Evolutionary conservation across 2,329 filamentous ascomycete genomes (phyloP), one percentile per base, ranked within the genome.

Genomic region (Pleoardoris graminearum): DNA sequence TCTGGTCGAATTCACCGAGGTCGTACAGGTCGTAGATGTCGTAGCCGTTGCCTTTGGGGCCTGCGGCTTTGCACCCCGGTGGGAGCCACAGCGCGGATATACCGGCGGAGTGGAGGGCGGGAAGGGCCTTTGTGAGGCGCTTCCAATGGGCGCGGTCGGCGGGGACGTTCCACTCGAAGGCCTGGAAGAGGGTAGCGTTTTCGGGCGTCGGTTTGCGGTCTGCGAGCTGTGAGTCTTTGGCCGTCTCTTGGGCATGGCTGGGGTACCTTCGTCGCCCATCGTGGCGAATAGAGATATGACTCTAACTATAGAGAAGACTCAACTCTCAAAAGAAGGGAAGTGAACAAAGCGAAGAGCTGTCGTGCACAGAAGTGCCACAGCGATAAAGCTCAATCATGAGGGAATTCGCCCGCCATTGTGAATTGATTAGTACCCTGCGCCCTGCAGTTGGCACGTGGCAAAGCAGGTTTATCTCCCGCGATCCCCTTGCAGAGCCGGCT

Each of bases 81-180:
- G 87, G 87, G 5, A 90, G 80, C 86, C 87, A 89, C 43, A 73
- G 59, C 51, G 65, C 67, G 51, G 58, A 51, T 42, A 89, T 76
- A 2, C 87, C 87, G 29, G 85, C 78, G 0, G 77, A 74, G 60
- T 83, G 82, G 2, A 89, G 75, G 2, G 75, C 73, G 0, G 82
- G 79, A 1, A 87, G 63, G 6, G 77, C 77, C 16, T 75, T 72
- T 12, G 74, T 71, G 1, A 89, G 79, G 7, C 85, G 81, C 30
- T 76, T 72, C 81, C 84, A 89, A 70, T 89, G 86, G 23, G 62
- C 59, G 47, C 80, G 71, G 57, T 86, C 81, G 37, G 80, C 79
- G 2, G 85, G 84, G 4, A 84, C 79, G 65, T 90, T 85, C 87
- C 87, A 90, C 75, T 90, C 87, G 66, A 89, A 90, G 11, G 79